phyloP scores from a whole-genome alignment of 371 early-diverging fungal genomes.

The Mucor piriformis region DNA sequence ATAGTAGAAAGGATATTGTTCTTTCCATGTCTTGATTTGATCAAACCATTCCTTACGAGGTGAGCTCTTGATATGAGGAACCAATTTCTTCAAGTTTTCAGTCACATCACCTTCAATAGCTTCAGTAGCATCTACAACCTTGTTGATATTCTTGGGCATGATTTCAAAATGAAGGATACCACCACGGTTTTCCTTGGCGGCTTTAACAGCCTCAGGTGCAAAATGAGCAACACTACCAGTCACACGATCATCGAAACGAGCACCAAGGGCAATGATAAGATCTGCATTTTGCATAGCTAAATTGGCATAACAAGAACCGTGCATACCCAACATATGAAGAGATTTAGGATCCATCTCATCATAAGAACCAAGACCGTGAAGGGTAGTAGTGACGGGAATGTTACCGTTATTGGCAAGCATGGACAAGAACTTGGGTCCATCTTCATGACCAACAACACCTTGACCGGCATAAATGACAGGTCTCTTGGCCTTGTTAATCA shows the following conservation, averaged over 20 bases:
- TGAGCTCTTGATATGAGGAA: conserved; percentile 74
- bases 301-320: conserved; percentile 96
- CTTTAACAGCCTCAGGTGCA: conserved; percentile 91
- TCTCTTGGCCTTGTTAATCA: conserved; percentile 87
- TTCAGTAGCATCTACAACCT: conserved; percentile 87
- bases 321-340: conserved; percentile 98
- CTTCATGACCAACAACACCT: conserved; percentile 82
- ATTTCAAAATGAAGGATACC: conserved; percentile 98
- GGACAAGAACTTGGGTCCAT: conserved; percentile 80
- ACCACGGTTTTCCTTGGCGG: conserved; percentile 86
- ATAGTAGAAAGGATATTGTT: conserved; percentile 88
- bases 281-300: conserved; percentile 96
- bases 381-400: conserved; percentile 95
- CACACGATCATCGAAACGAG: conserved; percentile 98
- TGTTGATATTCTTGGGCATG: conserved; percentile 98
- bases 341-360: conserved; percentile 89
- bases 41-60: conserved; percentile 85
- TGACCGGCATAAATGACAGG: conserved; percentile 96
- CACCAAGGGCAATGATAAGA: conserved; percentile 93
- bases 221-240: conserved; percentile 86
- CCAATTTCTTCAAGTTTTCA: conserved; percentile 75
- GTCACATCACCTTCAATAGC: conserved; percentile 96
- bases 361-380: conserved; percentile 91
- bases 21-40: conserved; percentile 83
- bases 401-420: conserved; percentile 84